These are phyloP conservation scores for Pythium graminicola DNA, from an alignment of 352 stramenopile species.

Conservation along the genomic window DNA sequence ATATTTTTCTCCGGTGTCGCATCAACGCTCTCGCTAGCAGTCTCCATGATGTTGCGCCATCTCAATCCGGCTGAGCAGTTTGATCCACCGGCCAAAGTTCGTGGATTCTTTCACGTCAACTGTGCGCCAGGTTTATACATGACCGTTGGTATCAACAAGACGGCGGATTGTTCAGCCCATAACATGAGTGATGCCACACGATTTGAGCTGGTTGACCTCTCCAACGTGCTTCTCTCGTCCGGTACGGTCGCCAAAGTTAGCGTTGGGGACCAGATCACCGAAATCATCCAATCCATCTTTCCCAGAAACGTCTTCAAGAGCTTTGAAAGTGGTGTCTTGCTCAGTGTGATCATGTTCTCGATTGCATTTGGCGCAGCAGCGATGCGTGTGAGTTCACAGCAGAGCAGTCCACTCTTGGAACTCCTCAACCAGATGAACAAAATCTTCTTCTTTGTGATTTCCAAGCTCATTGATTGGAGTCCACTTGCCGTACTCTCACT, in stretches of 20 bases:
- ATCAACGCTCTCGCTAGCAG: slow-evolving; percentile 32
- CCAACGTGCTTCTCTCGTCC: slow-evolving; percentile 24
- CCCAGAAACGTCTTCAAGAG: slow-evolving; percentile 55
- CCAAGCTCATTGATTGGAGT: slow-evolving; percentile 54
- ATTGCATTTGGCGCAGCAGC: slow-evolving; percentile 56
- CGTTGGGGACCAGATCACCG: slow-evolving; percentile 35
- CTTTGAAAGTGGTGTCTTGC: slow-evolving; percentile 38
- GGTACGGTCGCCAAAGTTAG: slow-evolving; percentile 22
- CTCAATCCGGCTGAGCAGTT: slow-evolving; percentile 29
- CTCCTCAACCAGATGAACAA: slow-evolving; percentile 59
- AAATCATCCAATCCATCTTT: slow-evolving; percentile 48
- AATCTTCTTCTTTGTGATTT: slow-evolving; percentile 60
- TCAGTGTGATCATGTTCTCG: slow-evolving; percentile 62
- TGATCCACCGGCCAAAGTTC: slow-evolving; percentile 10
- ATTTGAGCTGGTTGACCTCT: slow-evolving; percentile 46
- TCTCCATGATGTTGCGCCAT: slow-evolving; percentile 48
- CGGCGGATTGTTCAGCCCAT: slow-evolving; percentile 23
- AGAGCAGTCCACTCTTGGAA: slow-evolving; percentile 59
- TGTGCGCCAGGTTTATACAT: slow-evolving; percentile 39
- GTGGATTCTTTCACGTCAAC: slow-evolving; percentile 29
- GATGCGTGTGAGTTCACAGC: slow-evolving; percentile 42
- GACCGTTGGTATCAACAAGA: slow-evolving; percentile 22
- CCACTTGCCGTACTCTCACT: slow-evolving; percentile 8
- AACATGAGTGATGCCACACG: slow-evolving; percentile 22
- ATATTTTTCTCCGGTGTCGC: slow-evolving; percentile 41